Conservation (phyloP, 371 early-diverging fungal species). For the Apophysomyces trapeziformis region DNA sequence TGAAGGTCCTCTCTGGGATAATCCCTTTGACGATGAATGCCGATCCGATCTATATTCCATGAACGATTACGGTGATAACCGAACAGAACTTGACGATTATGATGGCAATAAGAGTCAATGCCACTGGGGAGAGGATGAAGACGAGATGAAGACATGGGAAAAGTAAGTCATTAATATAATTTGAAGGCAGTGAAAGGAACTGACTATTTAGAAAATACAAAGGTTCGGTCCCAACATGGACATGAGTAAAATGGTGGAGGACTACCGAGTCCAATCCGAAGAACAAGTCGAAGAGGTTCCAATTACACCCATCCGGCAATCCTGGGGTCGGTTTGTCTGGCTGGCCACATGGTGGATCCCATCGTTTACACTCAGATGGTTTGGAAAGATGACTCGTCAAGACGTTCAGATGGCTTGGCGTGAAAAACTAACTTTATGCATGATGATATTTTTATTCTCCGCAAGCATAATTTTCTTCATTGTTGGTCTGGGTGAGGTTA, state of each 20-base stretch:
- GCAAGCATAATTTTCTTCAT: slow-evolving; percentile 60
- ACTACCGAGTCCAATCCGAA: slow-evolving; percentile 33
- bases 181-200: neutral
- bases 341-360: slow-evolving; percentile 82
- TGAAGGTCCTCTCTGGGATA: slow-evolving; percentile 20
- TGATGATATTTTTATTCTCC: slow-evolving; percentile 66
- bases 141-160: slow-evolving; percentile 1
- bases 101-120: slow-evolving; percentile 31
- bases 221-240: slow-evolving; percentile 49
- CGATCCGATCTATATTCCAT: slow-evolving; percentile 33
- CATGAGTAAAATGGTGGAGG: slow-evolving; percentile 52
- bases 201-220: neutral
- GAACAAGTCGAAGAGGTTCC: slow-evolving; percentile 57
- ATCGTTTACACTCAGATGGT: slow-evolving; percentile 51
- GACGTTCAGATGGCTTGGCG: slow-evolving; percentile 95
- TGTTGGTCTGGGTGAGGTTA: slow-evolving; percentile 55
- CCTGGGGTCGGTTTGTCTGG: slow-evolving; percentile 77
- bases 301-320: slow-evolving; percentile 60
- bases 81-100: slow-evolving; percentile 30
- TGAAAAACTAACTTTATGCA: slow-evolving; percentile 86
- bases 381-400: slow-evolving; percentile 81
- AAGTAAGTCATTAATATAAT: neutral
- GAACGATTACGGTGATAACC: slow-evolving; percentile 38
- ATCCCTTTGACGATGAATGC: slow-evolving; percentile 41
- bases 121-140: slow-evolving; percentile 34